Conservation (phyloP, 306 rosid species). For the Glycyrrhiza uralensis region DNA sequence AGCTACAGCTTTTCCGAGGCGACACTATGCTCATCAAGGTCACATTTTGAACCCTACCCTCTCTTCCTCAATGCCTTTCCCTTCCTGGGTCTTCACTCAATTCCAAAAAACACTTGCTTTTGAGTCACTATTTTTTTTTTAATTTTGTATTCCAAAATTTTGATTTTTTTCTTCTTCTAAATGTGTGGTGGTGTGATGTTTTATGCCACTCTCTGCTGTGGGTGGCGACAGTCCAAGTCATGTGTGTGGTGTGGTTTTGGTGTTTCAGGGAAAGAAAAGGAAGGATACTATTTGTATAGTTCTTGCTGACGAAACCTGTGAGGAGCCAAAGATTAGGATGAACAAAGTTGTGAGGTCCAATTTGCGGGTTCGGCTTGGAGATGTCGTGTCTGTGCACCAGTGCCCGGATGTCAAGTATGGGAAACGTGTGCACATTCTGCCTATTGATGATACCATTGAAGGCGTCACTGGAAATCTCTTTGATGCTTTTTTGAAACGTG, state of each 20-base stretch:
- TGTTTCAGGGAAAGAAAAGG: constrained; percentile 52
- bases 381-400: constrained; percentile 58
- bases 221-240: neutral
- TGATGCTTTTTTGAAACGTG: constrained; percentile 59
- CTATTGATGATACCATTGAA: constrained; percentile 51
- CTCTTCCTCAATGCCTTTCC: neutral
- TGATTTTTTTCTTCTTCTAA: neutral
- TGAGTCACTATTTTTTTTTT: neutral
- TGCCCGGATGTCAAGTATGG: constrained; percentile 58
- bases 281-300: constrained; percentile 57
- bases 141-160: neutral
- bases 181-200: neutral
- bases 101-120: neutral
- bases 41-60: neutral
- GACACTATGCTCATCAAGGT: constrained; percentile 60
- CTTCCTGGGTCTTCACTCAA: neutral
- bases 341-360: constrained; percentile 57
- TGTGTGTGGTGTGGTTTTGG: neutral
- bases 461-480: constrained; percentile 55
- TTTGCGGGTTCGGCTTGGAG: constrained; percentile 56
- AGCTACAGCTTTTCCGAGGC: constrained; percentile 50
- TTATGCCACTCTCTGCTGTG: neutral
- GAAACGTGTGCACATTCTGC: constrained; percentile 47
- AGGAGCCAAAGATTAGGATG: constrained; percentile 48
- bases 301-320: constrained; percentile 50